A percentile compares a stretch with the other conserved stretches of the same genome.
These are phyloP conservation scores for Acanthamoeba triangularis DNA, from an alignment of 208 protist genomes.

Conservation along the genomic window DNA sequence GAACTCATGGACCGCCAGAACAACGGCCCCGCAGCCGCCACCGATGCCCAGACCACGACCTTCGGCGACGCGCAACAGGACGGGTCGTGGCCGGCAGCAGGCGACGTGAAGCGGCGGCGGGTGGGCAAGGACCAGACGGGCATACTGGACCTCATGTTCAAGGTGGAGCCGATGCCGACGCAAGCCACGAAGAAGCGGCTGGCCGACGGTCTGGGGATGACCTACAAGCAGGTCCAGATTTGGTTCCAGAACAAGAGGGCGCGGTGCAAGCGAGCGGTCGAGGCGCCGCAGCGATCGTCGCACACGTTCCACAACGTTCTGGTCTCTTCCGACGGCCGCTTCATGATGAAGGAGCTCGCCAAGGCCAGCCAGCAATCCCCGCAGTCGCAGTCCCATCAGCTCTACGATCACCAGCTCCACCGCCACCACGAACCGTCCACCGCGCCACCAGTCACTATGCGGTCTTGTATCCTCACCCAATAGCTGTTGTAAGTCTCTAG, in stretches of 20 bases:
- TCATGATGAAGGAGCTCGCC: slow-evolving; percentile 49
- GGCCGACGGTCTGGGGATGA: slow-evolving; percentile 83
- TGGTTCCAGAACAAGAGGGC: slow-evolving; percentile 88
- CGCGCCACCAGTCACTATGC: background rate
- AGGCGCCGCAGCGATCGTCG: background rate
- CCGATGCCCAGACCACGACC: background rate
- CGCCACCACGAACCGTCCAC: background rate
- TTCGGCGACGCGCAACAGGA: background rate
- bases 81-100: background rate
- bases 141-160: slow-evolving; percentile 83
- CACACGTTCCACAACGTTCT: slow-evolving; percentile 54
- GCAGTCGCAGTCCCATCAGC: background rate
- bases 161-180: slow-evolving; percentile 80
- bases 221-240: slow-evolving; percentile 80
- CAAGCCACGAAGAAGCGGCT: slow-evolving; percentile 77
- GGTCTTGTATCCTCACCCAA: background rate
- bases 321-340: background rate
- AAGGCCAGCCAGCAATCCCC: background rate
- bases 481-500: background rate
- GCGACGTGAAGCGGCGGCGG: slow-evolving; percentile 26
- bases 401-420: background rate
- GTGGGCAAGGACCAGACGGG: slow-evolving; percentile 80
- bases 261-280: slow-evolving; percentile 72
- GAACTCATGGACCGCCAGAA: slow-evolving; percentile 14
- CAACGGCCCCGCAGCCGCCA: background rate